Evolutionary conservation across 768 basidiomycete species (phyloP), one percentile per base, ranked within the genome.

Genomic region (Naematelia aurantialba): DNA sequence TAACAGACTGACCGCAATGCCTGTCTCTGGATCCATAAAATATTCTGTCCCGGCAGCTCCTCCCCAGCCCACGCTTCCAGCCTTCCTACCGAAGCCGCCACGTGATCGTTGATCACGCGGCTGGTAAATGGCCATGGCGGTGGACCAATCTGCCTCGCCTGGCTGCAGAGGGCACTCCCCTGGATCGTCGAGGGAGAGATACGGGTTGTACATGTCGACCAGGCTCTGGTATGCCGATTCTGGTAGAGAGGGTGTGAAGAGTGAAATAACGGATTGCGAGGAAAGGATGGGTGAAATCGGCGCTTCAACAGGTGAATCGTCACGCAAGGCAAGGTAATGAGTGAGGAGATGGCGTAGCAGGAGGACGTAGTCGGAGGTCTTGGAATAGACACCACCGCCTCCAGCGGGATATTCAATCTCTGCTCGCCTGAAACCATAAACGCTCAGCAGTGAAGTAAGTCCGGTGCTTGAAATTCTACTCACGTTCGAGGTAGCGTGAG

Each of bases 381-480:
- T 69, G 13, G 63, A 62, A 60, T 67, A 72, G 14, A 74, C 57
- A 2, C 73, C 73, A 4, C 73, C 73, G 4, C 73, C 73, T 1
- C 65, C 73, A 3, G 61, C 70, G 2, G 73, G 73, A 52, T 74
- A 72, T 44, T 72, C 70, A 31, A 74, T 70, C 26, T 68, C 68
- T 45, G 31, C 53, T 12, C 49, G 57, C 1, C 65, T 72, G 45
- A 34, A 8, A 49, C 52, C 22, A 46, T 30, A n/a, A n/a, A 42
- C 21, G 5, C 24, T 25, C n/a, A 24, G 8, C 54, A 39, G 17
- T 17, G 17, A 39, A 17, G 34, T 39, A 8, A 8, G 17, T 17
- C 34, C 8, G 34, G 17, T 5, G 54, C 14, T 27, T 30, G 17
- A 45, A 42, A 54, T 54, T 31, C 14, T 10, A 64, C 56, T 62